Evolutionary conservation across 768 basidiomycete species (phyloP).

Genomic region (Trametes villosa): DNA sequence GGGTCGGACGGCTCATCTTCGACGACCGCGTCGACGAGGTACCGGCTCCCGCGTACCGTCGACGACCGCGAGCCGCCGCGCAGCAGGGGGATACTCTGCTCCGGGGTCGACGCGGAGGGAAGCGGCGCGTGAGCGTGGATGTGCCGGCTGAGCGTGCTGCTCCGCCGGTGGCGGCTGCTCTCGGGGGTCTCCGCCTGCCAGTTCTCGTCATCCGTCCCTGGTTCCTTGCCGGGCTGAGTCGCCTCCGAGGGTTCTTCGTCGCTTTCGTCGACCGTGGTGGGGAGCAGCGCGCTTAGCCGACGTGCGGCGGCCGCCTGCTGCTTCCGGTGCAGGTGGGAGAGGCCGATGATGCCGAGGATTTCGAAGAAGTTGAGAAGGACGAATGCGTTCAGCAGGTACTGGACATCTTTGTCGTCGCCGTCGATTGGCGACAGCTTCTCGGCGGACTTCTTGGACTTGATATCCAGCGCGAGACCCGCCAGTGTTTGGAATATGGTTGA

Average conservation of each 20-base stretch:
- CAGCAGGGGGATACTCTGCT: slow-evolving; percentile 31
- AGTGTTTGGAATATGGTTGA: slow-evolving; percentile 74
- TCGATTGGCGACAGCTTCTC: slow-evolving; percentile 3
- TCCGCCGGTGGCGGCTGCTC: slow-evolving; percentile 5
- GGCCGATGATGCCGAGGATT: slow-evolving; percentile 50
- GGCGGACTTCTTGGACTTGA: slow-evolving; percentile 34
- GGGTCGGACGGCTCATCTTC: neutral
- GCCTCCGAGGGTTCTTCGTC: neutral
- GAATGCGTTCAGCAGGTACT: slow-evolving; percentile 61
- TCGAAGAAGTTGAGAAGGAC: slow-evolving; percentile 61
- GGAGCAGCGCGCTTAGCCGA: slow-evolving; percentile 19
- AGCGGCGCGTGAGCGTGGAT: no score
- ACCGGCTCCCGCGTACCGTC: slow-evolving; percentile 26
- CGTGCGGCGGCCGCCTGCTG: slow-evolving; percentile 38
- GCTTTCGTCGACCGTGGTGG: slow-evolving; percentile 18
- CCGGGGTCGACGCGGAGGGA: slow-evolving; percentile 21
- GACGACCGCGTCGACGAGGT: slow-evolving; percentile 17
- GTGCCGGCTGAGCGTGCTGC: slow-evolving; percentile 14
- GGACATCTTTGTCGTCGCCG: slow-evolving; percentile 37
- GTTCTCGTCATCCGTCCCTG: slow-evolving; percentile 17
- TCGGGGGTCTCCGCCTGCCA: slow-evolving; percentile 16
- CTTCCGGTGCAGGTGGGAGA: slow-evolving; percentile 52
- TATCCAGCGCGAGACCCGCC: slow-evolving; percentile 71
- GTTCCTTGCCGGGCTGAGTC: slow-evolving; percentile 15
- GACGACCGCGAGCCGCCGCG: slow-evolving; percentile 24